These are phyloP conservation scores for Hypoxylon sp. DNA, from an alignment of 2,329 filamentous ascomycete genomes.

Conservation along the genomic window DNA sequence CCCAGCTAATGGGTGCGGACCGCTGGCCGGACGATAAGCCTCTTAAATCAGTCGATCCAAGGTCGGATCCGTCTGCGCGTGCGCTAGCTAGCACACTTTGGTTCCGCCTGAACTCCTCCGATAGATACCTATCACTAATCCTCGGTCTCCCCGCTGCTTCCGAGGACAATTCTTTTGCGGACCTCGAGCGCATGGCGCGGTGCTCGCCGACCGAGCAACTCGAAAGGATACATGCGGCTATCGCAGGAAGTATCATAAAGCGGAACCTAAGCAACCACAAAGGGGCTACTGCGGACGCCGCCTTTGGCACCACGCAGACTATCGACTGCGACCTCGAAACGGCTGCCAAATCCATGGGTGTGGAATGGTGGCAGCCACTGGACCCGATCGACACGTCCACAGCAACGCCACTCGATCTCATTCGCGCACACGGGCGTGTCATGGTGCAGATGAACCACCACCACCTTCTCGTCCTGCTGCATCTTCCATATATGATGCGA, in stretches of 20 bases:
- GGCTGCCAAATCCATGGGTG: constrained; percentile 57
- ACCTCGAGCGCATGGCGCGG: constrained; percentile 45
- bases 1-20: constrained; percentile 64
- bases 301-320: constrained; percentile 57
- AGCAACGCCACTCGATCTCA: constrained; percentile 48
- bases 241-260: constrained; percentile 61
- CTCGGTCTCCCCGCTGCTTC: constrained; percentile 62
- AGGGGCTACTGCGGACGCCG: constrained; percentile 43
- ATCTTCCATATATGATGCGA: constrained; percentile 67
- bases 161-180: constrained; percentile 56
- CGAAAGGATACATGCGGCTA: constrained; percentile 58
- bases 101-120: constrained; percentile 63
- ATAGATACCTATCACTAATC: constrained; percentile 65
- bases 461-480: constrained; percentile 64
- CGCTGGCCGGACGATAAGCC: constrained; percentile 50
- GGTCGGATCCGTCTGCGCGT: constrained; percentile 48
- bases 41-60: constrained; percentile 56
- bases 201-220: constrained; percentile 59
- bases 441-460: constrained; percentile 65
- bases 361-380: constrained; percentile 63
- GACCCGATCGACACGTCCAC: constrained; percentile 43
- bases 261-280: constrained; percentile 56
- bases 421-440: constrained; percentile 49
- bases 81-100: constrained; percentile 57
- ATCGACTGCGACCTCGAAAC: constrained; percentile 63